phyloP scores from a whole-genome alignment of 2,329 filamentous ascomycete genomes.

The Pseudogymnoascus sp. region DNA sequence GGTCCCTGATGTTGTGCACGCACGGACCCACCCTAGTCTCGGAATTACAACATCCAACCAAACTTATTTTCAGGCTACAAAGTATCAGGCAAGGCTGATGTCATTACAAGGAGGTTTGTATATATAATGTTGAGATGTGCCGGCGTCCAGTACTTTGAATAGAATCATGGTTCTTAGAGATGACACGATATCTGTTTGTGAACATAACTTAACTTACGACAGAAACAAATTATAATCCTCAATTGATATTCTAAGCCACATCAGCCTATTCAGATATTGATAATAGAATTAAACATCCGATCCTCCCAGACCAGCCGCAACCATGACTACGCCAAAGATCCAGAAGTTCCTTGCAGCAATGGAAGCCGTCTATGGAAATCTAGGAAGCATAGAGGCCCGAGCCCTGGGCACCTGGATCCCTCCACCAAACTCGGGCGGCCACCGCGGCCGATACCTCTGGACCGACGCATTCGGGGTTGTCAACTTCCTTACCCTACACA shows the following conservation, averaged over 20 bases:
- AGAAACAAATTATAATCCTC: background rate
- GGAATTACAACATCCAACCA: background rate
- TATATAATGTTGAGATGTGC: background rate
- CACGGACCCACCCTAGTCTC: background rate
- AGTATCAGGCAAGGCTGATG: background rate
- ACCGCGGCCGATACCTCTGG: slow-evolving; percentile 53
- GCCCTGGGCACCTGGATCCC: slow-evolving; percentile 24
- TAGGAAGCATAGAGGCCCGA: background rate
- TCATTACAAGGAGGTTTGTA: background rate
- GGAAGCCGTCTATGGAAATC: background rate
- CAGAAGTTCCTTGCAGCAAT: background rate
- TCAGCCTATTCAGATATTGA: background rate
- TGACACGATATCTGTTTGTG: background rate
- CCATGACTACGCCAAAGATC: background rate
- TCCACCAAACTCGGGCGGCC: slow-evolving; percentile 41
- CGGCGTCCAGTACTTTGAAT: background rate
- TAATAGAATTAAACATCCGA: background rate
- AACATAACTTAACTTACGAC: background rate
- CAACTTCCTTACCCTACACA: slow-evolving; percentile 49
- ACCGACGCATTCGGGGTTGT: slow-evolving; percentile 54
- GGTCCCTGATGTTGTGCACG: background rate
- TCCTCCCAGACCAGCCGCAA: background rate
- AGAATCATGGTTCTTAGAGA: background rate
- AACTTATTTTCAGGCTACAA: background rate
- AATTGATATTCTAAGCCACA: background rate